Percentiles rank a stretch among this genome's conserved stretches.
Conservation (phyloP, 257 asterid species). For the Sherardia arvensis region DNA sequence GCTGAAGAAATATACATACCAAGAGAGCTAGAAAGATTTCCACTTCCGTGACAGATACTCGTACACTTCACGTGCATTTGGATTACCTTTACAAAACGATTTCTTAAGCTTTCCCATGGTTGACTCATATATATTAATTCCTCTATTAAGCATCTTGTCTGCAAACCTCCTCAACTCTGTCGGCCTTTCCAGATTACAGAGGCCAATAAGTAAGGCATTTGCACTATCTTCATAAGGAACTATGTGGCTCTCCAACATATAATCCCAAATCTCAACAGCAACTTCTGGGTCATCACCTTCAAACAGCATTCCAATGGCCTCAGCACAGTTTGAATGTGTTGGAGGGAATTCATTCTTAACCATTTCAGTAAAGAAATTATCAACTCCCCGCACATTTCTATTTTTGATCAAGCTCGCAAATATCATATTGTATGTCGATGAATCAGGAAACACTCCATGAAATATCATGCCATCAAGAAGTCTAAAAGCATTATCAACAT, state of each 20-base stretch:
- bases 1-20: constrained; percentile 9
- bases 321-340: constrained; percentile 39
- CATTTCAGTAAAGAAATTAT: constrained; percentile 59
- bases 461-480: constrained; percentile 59
- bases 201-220: constrained; percentile 59
- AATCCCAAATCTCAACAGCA: constrained; percentile 63
- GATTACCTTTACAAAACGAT: constrained; percentile 42
- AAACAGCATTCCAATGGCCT: constrained; percentile 50
- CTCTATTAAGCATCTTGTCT: constrained; percentile 55
- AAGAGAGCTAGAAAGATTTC: constrained; percentile 33
- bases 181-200: constrained; percentile 48
- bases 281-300: constrained; percentile 62
- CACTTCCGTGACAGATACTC: constrained; percentile 49
- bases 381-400: constrained; percentile 38
- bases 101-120: constrained; percentile 52
- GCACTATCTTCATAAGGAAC: constrained; percentile 59
- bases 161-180: constrained; percentile 49
- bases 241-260: constrained; percentile 37
- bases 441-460: constrained; percentile 67
- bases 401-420: constrained; percentile 54
- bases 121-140: constrained; percentile 42
- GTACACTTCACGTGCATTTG: constrained; percentile 39
- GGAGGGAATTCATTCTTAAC: constrained; percentile 70
- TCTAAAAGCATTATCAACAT: constrained; percentile 43
- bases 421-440: constrained; percentile 54